Evolutionary conservation across 768 basidiomycete genomes (phyloP).

Genomic region (Russula dissimulans): DNA sequence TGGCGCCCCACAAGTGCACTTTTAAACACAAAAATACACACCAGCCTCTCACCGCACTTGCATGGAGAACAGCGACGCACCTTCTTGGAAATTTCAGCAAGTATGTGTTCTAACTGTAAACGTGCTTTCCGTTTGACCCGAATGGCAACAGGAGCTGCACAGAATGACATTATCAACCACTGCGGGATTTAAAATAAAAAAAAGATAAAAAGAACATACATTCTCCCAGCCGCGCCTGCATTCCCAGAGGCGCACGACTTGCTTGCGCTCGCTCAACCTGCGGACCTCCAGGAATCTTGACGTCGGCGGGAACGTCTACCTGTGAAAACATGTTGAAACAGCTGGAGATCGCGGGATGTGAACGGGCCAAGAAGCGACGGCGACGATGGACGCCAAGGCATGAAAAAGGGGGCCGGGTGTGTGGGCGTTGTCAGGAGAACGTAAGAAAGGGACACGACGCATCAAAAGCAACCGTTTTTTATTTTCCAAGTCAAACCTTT

Average conservation of each 20-base stretch:
- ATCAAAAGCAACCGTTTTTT: conserved; percentile 89
- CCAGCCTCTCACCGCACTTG: not conserved
- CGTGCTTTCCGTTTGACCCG: not conserved
- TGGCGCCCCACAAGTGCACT: conserved; percentile 7
- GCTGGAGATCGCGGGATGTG: conserved; percentile 29
- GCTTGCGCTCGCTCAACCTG: conserved; percentile 1
- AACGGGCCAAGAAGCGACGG: not conserved
- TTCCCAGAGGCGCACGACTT: not conserved
- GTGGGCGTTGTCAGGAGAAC: not conserved
- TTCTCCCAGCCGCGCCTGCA: not conserved
- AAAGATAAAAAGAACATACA: not conserved
- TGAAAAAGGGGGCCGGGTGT: too few species aligned
- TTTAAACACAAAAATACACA: not conserved
- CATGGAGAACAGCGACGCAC: not conserved
- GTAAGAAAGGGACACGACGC: conserved; percentile 22
- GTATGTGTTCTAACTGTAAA: not conserved
- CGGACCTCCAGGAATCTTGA: conserved; percentile 89
- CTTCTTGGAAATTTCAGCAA: not conserved
- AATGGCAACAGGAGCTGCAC: not conserved
- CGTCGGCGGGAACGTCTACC: conserved; percentile 93
- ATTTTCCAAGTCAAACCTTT: conserved; percentile 85
- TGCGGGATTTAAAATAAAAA: not conserved
- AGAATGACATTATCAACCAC: not conserved
- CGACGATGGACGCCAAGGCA: too few species aligned
- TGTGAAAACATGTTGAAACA: conserved; percentile 98